Evolutionary conservation across 176 grass and related monocot species (phyloP), one percentile per base, ranked within the genome.

Genomic region (Alopecurus myosuroides): DNA sequence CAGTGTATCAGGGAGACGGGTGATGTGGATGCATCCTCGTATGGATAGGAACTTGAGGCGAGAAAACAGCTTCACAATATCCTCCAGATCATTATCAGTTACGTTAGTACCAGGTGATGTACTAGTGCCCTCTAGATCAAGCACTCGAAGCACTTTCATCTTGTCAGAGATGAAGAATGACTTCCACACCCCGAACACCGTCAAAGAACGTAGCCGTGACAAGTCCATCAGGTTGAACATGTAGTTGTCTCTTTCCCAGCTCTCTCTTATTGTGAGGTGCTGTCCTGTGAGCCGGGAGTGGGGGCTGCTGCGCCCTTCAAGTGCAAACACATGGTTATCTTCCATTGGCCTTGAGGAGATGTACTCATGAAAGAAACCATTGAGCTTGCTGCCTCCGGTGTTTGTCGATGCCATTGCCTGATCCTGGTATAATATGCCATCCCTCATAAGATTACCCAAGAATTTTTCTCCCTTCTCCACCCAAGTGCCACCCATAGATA

Each of bases 31-130:
- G 5, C 25, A 31, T 1, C 72, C 29, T 36, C 80, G 55, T 1
- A 87, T 26, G 2, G 74, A 86, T 12, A 91, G 71, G 53, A 74
- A 84, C 50, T 53, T 87, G 30, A 85, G 72, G 15, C 76, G 80
- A 31, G 9, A 35, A 1, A 71, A 11, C 17, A 69, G 6, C 33
- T 81, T 35, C 18, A 10, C 6, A 3, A 90, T 78, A 0, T 20
- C 1, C 1, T 65, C 5, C 0, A 90, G 3, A 4, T 40, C 19
- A 26, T 1, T 4, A 48, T 86, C 0, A 23, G 2, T 48, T 19
- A 86, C 35, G 44, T 18, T 33, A 18, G 28, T 8, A 64, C 2
- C 15, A 30, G 6, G 5, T 34, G 17, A 19, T 7, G 15, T 64
- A 64, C 0, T 0, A 11, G 30, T 40, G 7, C 14, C 56, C 62